Evolutionary conservation across 257 asterid genomes (phyloP).

Genomic region (Leonotis leonurus): DNA sequence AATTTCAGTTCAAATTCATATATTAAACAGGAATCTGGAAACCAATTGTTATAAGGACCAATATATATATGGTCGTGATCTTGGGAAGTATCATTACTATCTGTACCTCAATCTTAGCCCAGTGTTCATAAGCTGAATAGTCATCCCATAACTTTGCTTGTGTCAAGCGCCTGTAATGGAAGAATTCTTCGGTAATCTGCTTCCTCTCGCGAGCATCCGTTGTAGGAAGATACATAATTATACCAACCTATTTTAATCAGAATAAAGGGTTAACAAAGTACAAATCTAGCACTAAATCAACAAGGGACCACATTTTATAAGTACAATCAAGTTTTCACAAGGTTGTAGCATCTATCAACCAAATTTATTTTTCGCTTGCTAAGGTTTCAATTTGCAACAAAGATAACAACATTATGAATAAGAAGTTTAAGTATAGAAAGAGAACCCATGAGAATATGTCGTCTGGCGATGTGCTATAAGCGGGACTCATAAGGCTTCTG

Average conservation of each 20-base stretch:
- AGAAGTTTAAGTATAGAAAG: constrained; percentile 9
- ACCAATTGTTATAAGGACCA: too few relatives aligned
- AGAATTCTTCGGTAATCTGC: constrained; percentile 80
- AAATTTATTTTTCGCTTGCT: background rate
- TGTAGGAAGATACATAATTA: constrained; percentile 97
- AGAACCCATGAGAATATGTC: constrained; percentile 92
- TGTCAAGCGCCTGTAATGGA: constrained; percentile 73
- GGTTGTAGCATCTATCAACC: background rate
- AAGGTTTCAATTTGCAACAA: background rate
- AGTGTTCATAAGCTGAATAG: constrained; percentile 82
- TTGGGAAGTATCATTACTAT: background rate
- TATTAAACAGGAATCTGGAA: too few relatives aligned
- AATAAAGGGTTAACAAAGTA: background rate
- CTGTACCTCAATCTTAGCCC: constrained; percentile 97
- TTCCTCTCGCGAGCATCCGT: constrained; percentile 77
- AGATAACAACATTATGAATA: background rate
- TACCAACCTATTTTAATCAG: constrained; percentile 59
- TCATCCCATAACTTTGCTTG: constrained; percentile 67
- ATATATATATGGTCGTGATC: background rate
- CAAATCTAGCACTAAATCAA: constrained; percentile 9
- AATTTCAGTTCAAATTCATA: background rate
- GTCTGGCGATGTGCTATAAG: constrained; percentile 62
- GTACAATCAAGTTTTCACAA: background rate
- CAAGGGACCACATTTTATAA: background rate
- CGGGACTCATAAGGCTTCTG: constrained; percentile 90